A percentile compares a stretch with the other conserved stretches of the same genome.
Evolutionary conservation across 1,284 basidiomycete genomes (phyloP).

Genomic region (Trichosporon sp.): DNA sequence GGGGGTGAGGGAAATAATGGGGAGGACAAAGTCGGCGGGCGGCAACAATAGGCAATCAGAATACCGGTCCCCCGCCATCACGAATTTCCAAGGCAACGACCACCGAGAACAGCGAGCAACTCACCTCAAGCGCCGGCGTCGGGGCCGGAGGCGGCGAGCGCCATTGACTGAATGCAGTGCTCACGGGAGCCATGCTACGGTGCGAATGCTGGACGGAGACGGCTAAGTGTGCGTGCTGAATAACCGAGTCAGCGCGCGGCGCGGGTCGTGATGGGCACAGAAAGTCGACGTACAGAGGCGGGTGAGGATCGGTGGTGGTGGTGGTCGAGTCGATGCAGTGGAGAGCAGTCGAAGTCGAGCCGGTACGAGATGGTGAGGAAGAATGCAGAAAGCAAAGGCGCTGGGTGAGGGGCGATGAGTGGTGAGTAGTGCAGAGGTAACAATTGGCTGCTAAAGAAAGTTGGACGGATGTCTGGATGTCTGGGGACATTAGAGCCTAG

Average conservation of each 20-base stretch:
- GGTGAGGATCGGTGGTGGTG: not conserved
- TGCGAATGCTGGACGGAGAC: not conserved
- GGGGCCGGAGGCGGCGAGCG: constrained; percentile 11
- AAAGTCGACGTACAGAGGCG: not conserved
- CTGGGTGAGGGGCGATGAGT: not conserved
- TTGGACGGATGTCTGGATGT: not conserved
- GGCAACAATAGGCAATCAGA: not conserved
- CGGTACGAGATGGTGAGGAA: not conserved
- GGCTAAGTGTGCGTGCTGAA: not conserved
- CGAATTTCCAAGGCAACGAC: not conserved
- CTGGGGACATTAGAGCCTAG: not conserved
- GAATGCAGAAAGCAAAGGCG: not conserved
- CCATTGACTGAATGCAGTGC: constrained; percentile 10
- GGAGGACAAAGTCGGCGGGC: not conserved
- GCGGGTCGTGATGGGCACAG: not conserved
- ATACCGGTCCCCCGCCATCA: not conserved
- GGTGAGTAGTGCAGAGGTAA: constrained; percentile 4
- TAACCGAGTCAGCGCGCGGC: not conserved
- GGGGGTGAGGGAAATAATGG: not conserved
- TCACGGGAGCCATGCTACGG: constrained; percentile 13
- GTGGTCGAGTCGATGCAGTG: not conserved
- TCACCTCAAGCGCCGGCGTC: constrained; percentile 11
- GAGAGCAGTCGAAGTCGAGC: not conserved
- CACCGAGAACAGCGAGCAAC: not conserved
- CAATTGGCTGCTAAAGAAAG: constrained; percentile 4